A percentile compares a stretch with the other conserved stretches of the same genome.
phyloP scores from a whole-genome alignment of 176 grass and related monocot species.

The Leersia perrieri region DNA sequence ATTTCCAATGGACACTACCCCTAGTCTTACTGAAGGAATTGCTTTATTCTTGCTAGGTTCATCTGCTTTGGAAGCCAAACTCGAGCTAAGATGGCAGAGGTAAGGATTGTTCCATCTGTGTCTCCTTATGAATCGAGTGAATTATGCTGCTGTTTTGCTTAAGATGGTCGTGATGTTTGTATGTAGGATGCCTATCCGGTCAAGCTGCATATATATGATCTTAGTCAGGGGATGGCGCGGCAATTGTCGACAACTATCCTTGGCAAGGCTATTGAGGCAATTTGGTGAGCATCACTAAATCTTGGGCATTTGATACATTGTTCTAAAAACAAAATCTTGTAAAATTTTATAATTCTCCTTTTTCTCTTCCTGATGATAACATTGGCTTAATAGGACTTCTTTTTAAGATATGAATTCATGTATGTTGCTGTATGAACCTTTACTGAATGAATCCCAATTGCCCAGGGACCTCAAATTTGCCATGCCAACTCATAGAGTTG shows the following conservation, averaged over 20 bases:
- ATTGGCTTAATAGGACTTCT: not conserved
- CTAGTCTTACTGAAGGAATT: not conserved
- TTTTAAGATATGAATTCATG: not conserved
- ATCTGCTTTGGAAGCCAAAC: conserved; percentile 50
- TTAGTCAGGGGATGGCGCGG: conserved; percentile 76
- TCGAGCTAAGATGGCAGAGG: conserved; percentile 60
- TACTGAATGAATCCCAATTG: no score
- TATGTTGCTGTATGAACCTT: not conserved
- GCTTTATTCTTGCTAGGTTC: conserved; percentile 40
- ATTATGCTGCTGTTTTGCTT: not conserved
- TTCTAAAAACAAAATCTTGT: not conserved
- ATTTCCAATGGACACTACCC: not conserved
- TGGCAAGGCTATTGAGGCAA: conserved; percentile 67
- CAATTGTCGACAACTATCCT: conserved; percentile 63
- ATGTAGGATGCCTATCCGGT: conserved; percentile 80
- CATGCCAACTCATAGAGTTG: not conserved
- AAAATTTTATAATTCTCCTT: not conserved
- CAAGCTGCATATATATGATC: conserved; percentile 85
- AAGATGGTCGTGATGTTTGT: not conserved
- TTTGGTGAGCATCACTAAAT: conserved; percentile 50
- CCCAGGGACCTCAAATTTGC: no score
- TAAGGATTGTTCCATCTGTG: conserved; percentile 16
- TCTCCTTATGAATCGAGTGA: not conserved
- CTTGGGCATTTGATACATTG: not conserved
- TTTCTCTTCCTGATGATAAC: not conserved